phyloP scores from a whole-genome alignment of 1,284 basidiomycete species.

The Cystobasidium pallidum region DNA sequence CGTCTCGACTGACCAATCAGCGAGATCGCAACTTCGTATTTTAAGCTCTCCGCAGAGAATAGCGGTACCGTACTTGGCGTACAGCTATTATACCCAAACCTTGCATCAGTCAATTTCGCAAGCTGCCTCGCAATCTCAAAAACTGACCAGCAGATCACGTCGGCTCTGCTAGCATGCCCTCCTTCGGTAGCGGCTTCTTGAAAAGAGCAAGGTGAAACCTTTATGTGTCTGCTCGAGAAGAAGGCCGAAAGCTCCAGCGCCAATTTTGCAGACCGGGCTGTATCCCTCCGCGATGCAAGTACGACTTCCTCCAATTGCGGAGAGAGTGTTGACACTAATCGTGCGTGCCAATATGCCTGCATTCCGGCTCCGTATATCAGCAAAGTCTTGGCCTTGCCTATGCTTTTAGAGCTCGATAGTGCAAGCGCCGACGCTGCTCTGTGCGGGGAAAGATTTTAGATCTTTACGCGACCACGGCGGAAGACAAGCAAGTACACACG shows the following conservation, averaged over 20 bases:
- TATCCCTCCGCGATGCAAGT: slow-evolving; percentile 38
- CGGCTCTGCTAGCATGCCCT: background rate
- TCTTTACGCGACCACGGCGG: background rate
- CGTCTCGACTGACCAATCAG: slow-evolving; percentile 36
- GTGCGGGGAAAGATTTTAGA: background rate
- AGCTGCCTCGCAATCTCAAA: background rate
- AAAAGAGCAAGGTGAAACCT: slow-evolving; percentile 3
- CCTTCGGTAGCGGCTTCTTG: slow-evolving; percentile 3
- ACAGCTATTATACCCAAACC: slow-evolving; percentile 41
- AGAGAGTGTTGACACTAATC: slow-evolving; percentile 48
- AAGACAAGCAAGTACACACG: slow-evolving; percentile 35
- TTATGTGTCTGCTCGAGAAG: background rate
- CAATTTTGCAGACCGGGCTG: background rate
- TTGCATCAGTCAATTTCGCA: background rate
- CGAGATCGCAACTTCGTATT: slow-evolving; percentile 47
- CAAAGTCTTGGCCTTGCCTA: slow-evolving; percentile 22
- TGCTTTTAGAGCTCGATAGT: slow-evolving; percentile 30
- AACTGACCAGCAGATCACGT: slow-evolving; percentile 12
- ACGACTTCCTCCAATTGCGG: slow-evolving; percentile 24
- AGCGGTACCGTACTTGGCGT: slow-evolving; percentile 49
- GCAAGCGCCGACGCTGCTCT: slow-evolving; percentile 48
- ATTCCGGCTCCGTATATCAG: slow-evolving; percentile 49
- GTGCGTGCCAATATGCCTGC: slow-evolving; percentile 49
- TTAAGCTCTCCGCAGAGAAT: slow-evolving; percentile 42
- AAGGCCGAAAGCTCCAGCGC: background rate